Evolutionary conservation across 495 filamentous ascomycete species (phyloP).

Genomic region (Apodospora peruviana): DNA sequence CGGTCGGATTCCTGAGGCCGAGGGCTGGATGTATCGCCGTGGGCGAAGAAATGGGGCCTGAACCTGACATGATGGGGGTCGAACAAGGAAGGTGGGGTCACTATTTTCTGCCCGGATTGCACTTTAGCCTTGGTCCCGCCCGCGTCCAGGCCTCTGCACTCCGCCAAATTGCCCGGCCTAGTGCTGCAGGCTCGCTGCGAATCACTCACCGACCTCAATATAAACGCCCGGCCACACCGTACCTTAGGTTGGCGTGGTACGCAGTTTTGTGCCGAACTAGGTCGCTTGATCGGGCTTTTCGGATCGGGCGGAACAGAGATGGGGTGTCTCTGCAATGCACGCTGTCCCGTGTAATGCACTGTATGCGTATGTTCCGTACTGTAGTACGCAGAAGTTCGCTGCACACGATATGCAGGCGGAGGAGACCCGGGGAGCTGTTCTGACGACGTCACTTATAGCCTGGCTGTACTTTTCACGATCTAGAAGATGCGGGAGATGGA

Average conservation of each 20-base stretch:
- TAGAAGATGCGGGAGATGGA: neutral
- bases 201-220: neutral
- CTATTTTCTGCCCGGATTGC: slow-evolving; percentile 13
- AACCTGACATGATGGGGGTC: slow-evolving; percentile 23
- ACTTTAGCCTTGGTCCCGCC: neutral
- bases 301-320: neutral
- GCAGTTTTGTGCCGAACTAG: neutral
- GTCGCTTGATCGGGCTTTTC: neutral
- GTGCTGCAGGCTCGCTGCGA: neutral
- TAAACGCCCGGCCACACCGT: neutral
- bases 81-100: slow-evolving; percentile 9
- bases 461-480: neutral
- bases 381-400: neutral
- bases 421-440: slow-evolving; percentile 12
- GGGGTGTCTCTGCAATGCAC: neutral
- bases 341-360: slow-evolving; percentile 11
- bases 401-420: slow-evolving; percentile 7
- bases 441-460: slow-evolving; percentile 24
- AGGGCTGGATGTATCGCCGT: slow-evolving; percentile 37
- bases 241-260: neutral
- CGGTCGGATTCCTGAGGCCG: slow-evolving; percentile 7
- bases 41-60: slow-evolving; percentile 31
- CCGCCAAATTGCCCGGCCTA: neutral
- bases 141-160: neutral
- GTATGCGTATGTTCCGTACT: neutral